Evolutionary conservation across 169 alveolate genomes (phyloP).

Genomic region (Eimeria acervulina): DNA sequence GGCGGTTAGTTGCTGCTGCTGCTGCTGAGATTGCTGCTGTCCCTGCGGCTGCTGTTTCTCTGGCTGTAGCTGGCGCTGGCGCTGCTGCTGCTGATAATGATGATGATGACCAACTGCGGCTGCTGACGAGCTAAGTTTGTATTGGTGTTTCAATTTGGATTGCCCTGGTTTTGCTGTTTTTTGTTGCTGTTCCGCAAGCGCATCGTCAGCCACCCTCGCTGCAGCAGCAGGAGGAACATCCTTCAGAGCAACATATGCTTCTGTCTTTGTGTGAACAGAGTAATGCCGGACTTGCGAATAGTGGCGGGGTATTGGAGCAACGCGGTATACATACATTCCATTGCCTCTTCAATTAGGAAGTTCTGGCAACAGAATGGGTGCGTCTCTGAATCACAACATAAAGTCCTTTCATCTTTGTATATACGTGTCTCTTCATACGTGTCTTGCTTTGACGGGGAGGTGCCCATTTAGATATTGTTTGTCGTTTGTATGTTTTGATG

Average conservation of each 20-base stretch:
- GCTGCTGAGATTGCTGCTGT: constrained; percentile 6
- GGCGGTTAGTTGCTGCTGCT: constrained; percentile 82
- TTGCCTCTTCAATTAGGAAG: constrained; percentile 82
- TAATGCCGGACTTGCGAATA: constrained; percentile 86
- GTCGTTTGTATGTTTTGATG: too few relatives aligned
- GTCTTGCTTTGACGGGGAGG: too few relatives aligned
- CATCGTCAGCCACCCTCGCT: neutral
- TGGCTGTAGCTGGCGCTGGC: neutral
- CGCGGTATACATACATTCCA: constrained; percentile 83
- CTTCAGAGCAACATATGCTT: neutral
- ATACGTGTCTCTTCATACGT: too few relatives aligned
- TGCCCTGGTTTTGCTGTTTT: neutral
- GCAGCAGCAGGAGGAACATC: neutral
- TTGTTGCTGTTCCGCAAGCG: neutral
- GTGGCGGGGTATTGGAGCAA: constrained; percentile 86
- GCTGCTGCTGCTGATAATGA: neutral
- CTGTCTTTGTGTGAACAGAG: constrained; percentile 16
- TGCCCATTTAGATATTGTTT: too few relatives aligned
- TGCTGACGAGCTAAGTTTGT: neutral
- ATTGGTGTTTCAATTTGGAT: neutral
- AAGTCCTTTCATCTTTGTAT: too few relatives aligned
- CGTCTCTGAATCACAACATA: too few relatives aligned
- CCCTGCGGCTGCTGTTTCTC: neutral
- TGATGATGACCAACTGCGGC: neutral
- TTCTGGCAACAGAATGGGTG: constrained; percentile 85